These are phyloP conservation scores for Mortierella hygrophila DNA, from an alignment of 192 early-diverging fungal species.

Conservation along the genomic window DNA sequence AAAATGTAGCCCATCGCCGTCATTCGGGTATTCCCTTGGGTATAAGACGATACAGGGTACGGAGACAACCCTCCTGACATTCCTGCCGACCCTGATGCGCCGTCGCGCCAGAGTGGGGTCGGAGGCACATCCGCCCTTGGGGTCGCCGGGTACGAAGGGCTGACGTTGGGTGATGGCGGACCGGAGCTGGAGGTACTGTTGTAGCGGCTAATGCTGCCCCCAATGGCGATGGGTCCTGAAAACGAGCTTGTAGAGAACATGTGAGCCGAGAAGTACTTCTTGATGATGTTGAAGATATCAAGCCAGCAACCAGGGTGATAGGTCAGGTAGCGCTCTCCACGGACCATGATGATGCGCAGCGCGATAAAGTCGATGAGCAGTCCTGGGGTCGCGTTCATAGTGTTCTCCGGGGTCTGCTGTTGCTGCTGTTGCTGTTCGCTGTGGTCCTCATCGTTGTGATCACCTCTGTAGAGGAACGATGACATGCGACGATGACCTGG, in stretches of 20 bases:
- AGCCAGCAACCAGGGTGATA: constrained; percentile 60
- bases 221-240: constrained; percentile 1
- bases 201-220: neutral
- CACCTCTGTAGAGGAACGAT: constrained; percentile 8
- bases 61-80: constrained; percentile 7
- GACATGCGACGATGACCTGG: constrained; percentile 17
- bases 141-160: constrained; percentile 20
- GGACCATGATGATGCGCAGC: constrained; percentile 65
- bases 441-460: constrained; percentile 16
- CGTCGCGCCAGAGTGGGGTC: constrained; percentile 13
- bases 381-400: constrained; percentile 42
- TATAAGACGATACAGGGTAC: neutral
- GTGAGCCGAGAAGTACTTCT: constrained; percentile 42
- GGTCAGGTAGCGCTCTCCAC: constrained; percentile 61
- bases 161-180: constrained; percentile 16
- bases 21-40: constrained; percentile 6
- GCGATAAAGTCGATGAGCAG: constrained; percentile 65
- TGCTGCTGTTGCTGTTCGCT: neutral
- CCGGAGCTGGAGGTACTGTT: constrained; percentile 16
- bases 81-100: neutral
- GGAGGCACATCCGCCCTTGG: constrained; percentile 27
- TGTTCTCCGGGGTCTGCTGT: neutral
- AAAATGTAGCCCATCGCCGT: constrained; percentile 60
- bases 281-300: constrained; percentile 60
- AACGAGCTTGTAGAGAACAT: constrained; percentile 19